phyloP scores from a whole-genome alignment of 2,329 filamentous ascomycete species.

The Sphaerulina musiva region DNA sequence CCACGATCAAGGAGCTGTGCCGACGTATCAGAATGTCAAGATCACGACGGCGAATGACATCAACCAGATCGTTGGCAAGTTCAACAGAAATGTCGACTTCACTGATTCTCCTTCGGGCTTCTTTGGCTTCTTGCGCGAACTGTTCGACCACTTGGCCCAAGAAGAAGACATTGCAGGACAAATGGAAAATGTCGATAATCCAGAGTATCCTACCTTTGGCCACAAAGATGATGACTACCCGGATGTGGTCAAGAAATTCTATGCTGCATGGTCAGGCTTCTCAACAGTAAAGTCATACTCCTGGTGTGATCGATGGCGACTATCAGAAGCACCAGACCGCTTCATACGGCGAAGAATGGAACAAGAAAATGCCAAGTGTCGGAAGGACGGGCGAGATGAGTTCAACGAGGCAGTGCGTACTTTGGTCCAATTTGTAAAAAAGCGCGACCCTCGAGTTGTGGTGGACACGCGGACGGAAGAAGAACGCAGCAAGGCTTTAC shows the following conservation, averaged over 20 bases:
- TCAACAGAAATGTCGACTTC: conserved; percentile 71
- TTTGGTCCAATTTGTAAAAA: conserved; percentile 80
- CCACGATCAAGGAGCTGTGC: conserved; percentile 45
- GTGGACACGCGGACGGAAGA: conserved; percentile 70
- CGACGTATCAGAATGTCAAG: conserved; percentile 61
- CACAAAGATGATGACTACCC: conserved; percentile 68
- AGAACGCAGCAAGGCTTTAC: conserved; percentile 70
- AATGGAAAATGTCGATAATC: conserved; percentile 55
- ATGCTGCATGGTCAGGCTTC: conserved; percentile 72
- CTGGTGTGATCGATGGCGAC: conserved; percentile 80
- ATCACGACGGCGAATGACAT: conserved; percentile 79
- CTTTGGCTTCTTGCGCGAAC: conserved; percentile 69
- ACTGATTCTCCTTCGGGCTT: conserved; percentile 76
- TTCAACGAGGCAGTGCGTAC: conserved; percentile 90
- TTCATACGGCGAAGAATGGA: conserved; percentile 79
- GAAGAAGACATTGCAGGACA: conserved; percentile 74
- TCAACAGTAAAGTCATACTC: conserved; percentile 77
- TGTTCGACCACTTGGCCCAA: conserved; percentile 70
- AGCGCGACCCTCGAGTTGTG: conserved; percentile 80
- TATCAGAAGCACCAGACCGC: conserved; percentile 81
- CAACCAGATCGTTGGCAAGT: conserved; percentile 67
- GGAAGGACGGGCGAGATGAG: conserved; percentile 75
- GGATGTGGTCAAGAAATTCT: conserved; percentile 71
- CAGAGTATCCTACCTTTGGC: conserved; percentile 78
- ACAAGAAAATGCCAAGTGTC: conserved; percentile 80